These are phyloP conservation scores for Leccinum sublutescens DNA, from an alignment of 768 basidiomycete genomes.

Conservation along the genomic window DNA sequence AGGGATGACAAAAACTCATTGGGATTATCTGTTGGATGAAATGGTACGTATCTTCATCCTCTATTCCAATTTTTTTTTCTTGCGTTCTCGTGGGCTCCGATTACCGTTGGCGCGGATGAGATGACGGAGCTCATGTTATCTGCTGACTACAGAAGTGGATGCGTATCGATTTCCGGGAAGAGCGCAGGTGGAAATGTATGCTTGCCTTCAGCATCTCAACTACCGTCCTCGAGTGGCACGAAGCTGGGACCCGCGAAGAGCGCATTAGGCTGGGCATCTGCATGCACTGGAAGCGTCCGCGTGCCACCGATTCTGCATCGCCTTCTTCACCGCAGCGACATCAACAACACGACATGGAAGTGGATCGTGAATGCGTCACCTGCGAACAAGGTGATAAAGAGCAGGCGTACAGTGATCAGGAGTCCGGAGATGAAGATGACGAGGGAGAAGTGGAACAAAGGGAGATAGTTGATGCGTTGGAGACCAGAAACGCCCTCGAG, in stretches of 20 bases:
- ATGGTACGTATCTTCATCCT: conserved; percentile 58
- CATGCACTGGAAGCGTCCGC: conserved; percentile 59
- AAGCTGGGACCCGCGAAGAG: conserved; percentile 60
- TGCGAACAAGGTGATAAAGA: conserved; percentile 25
- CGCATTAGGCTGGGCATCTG: conserved; percentile 65
- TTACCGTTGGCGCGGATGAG: neutral
- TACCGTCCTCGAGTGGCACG: conserved; percentile 87
- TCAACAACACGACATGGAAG: conserved; percentile 31
- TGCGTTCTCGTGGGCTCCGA: neutral
- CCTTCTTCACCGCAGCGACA: conserved; percentile 30
- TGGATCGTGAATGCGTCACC: conserved; percentile 26
- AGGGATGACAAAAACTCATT: conserved; percentile 77
- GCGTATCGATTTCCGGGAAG: conserved; percentile 92
- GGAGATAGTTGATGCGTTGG: conserved; percentile 58
- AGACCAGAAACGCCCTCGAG: conserved; percentile 51
- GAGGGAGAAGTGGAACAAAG: conserved; percentile 56
- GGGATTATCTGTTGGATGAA: conserved; percentile 96
- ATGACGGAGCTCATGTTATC: conserved; percentile 10
- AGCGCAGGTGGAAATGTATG: conserved; percentile 87
- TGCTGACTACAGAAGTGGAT: conserved; percentile 79
- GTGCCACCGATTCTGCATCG: conserved; percentile 25
- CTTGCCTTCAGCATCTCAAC: conserved; percentile 80
- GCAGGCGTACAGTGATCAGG: conserved; percentile 27
- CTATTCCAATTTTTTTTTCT: neutral
- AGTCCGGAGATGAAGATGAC: conserved; percentile 58